Evolutionary conservation across 495 filamentous ascomycete genomes (phyloP), one percentile per base, ranked within the genome.

Genomic region (Aspergillus nidulans): DNA sequence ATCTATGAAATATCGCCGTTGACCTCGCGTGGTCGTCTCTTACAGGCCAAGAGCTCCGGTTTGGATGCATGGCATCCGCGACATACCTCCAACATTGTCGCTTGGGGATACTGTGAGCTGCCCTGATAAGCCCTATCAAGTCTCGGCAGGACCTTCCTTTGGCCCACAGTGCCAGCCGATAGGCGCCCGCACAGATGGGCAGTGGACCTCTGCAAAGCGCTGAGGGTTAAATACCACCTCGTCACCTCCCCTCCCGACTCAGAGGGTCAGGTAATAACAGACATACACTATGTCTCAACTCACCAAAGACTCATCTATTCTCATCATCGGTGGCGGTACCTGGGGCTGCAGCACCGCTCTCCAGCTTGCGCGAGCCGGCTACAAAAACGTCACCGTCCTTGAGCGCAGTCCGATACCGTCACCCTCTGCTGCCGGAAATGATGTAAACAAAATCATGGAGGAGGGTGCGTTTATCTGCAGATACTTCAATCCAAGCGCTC

Each of bases 381-480:
- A 78, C 60, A 63, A 51, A 25, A 65, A 74, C 56, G 68, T 81
- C 49, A 76, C 63, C 0, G 78, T 81, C 13, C 62, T 81, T 1
- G 79, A 82, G 58, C 63, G 67, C 6, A 60, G 75, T 48, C 51
- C 59, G 0, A 58, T 80, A 7, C 79, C 79, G 2, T 80, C 78
- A 3, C 64, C 72, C n/a, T 80, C 79, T 52, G 66, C 76, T 16
- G 77, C 79, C 3, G 78, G 79, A 3, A 82, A 81, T 54, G 79
- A 81, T 51, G 59, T 83, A 16, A 83, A 83, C 46, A 81, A 81
- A 51, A 81, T 81, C 49, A 75, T 81, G 63, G 79, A 82, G n/a
- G 71, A 76, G 69, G 67, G 79, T 76, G 59, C 25, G 40, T 12
- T 8, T 6, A 21, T 36, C 12, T 15, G 19, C 5, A n/a, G n/a